A percentile compares a stretch with the other conserved stretches of the same genome.
Conservation (phyloP, 441 rosid genomes). For the Hura crepitans region DNA sequence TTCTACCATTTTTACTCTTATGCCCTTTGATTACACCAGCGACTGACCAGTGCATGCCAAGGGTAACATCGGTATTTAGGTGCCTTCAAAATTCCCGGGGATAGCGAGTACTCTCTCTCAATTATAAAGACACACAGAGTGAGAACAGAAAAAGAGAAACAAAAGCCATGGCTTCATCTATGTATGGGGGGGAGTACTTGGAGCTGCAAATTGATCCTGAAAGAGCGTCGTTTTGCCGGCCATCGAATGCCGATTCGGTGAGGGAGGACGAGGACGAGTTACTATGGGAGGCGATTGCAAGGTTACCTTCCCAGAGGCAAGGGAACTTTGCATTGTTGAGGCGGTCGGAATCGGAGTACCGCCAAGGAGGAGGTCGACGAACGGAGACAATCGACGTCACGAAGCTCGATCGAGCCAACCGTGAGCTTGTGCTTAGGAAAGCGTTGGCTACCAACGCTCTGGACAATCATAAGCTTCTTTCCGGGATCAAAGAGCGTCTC, state of each 20-base stretch:
- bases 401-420: conserved; percentile 47
- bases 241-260: conserved; percentile 62
- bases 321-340: conserved; percentile 43
- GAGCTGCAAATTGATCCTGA: conserved; percentile 52
- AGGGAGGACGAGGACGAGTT: conserved; percentile 75
- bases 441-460: conserved; percentile 84
- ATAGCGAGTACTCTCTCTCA: neutral
- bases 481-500: conserved; percentile 72
- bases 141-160: neutral
- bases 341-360: conserved; percentile 31
- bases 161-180: conserved; percentile 51
- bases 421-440: conserved; percentile 71
- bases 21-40: neutral
- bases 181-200: conserved; percentile 73
- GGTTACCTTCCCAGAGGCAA: conserved; percentile 64
- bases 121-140: neutral
- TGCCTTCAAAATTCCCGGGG: conserved; percentile 5
- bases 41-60: no score
- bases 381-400: conserved; percentile 65
- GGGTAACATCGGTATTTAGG: neutral
- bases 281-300: conserved; percentile 67
- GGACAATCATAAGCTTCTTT: conserved; percentile 63
- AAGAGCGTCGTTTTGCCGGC: conserved; percentile 48
- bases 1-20: neutral
- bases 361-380: conserved; percentile 12